phyloP scores from a whole-genome alignment of 1,284 basidiomycete species.

The Pseudozyma hubeiensis region DNA sequence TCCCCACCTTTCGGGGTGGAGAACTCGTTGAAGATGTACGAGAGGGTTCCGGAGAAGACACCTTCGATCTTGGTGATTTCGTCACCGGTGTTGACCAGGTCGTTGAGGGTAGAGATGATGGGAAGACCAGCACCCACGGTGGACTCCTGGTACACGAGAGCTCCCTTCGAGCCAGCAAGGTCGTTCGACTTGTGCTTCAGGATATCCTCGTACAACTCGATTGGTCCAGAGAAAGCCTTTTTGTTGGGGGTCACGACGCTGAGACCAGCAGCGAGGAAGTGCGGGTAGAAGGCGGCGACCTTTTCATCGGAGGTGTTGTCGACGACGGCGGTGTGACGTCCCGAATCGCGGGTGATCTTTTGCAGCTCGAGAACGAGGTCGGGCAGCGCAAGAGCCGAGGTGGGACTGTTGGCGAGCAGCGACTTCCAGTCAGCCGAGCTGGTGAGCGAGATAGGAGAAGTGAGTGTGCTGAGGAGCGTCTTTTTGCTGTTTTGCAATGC shows the following conservation, averaged over 20 bases:
- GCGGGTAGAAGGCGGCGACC: conserved; percentile 86
- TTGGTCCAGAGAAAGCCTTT: conserved; percentile 88
- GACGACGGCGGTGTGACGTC: conserved; percentile 77
- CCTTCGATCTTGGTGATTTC: conserved; percentile 76
- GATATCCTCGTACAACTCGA: conserved; percentile 80
- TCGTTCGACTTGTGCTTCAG: conserved; percentile 48
- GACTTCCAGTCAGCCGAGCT: conserved; percentile 53
- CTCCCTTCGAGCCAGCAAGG: conserved; percentile 67
- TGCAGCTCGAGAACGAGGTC: conserved; percentile 52
- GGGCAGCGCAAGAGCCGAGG: conserved; percentile 53
- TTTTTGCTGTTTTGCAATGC: conserved; percentile 67
- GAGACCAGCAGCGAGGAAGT: conserved; percentile 82
- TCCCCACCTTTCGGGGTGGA: conserved; percentile 69
- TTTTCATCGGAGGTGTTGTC: conserved; percentile 92
- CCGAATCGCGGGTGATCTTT: conserved; percentile 48
- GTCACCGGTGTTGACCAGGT: conserved; percentile 91
- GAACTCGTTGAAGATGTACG: conserved; percentile 99
- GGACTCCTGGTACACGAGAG: conserved; percentile 85
- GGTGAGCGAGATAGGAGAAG: conserved; percentile 34
- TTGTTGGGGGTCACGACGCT: conserved; percentile 97
- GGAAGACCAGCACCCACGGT: conserved; percentile 97
- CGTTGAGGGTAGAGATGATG: conserved; percentile 89
- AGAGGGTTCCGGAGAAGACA: conserved; percentile 93
- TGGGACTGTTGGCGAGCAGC: conserved; percentile 40
- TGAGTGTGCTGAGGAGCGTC: conserved; percentile 56